Evolutionary conservation across 2,329 filamentous ascomycete genomes (phyloP), one percentile per base, ranked within the genome.

Genomic region (Sarocladium kiliense): DNA sequence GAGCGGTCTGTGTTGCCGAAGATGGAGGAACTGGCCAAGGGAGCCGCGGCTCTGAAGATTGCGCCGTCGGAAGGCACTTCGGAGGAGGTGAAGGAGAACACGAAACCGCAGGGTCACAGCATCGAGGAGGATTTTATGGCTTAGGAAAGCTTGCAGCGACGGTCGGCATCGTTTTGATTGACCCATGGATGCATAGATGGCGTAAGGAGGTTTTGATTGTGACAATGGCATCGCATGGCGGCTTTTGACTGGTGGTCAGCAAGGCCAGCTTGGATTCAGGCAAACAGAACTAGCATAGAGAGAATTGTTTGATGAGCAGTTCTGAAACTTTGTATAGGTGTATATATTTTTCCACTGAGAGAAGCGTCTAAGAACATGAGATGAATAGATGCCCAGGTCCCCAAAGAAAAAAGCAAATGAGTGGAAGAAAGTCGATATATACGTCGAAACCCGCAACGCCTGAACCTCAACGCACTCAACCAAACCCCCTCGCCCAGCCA

Each of bases 61-160:
- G 69, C 68, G 9, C 58, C 64, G 3, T 27, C 44, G 3, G 21
- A 9, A 37, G 61, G 62, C 5, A 65, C 7, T 30, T 21, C 14
- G 23, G 63, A 45, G 61, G 64, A 23, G 44, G 23, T 25, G 39
- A 59, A 56, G 25, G 57, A 57, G 56, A 62, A 62, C 25, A 63
- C 7, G 23, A 51, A 36, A 18, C 27, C 47, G 12, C 11, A 21
- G 19, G 30, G 65, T 58, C 62, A 58, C 11, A 72, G 66, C 53
- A 64, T 74, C 16, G 74, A 76, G 57, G 74, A 77, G 41, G 69
- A 74, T 57, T 77, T 77, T 18, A 77, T 77, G 74, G 72, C 68
- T 37, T 75, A 58, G 62, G 39, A 2, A 19, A 23, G 21, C 44
- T 23, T 23, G 25, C 7, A n/a, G 44, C 3, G 18, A 14, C 39